Evolutionary conservation across 495 filamentous ascomycete species (phyloP), one percentile per base, ranked within the genome.

Genomic region (Podospora comata): DNA sequence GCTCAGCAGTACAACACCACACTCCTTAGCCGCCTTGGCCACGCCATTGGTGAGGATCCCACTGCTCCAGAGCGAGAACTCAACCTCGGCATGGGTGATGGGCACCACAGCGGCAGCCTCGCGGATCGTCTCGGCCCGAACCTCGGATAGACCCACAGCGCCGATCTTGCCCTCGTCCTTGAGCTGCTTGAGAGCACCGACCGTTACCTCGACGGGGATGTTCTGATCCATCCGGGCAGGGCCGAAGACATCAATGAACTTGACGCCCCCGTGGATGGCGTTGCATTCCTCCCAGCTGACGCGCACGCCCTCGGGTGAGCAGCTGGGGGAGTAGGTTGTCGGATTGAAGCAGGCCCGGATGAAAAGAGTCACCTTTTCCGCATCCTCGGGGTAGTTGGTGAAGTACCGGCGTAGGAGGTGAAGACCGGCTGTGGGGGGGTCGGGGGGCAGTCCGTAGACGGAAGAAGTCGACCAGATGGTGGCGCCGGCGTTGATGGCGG

Each of bases 231-330:
- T 84, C 3, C 93, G 82, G 18, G 90, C 92, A 68, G 80, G 88
- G 78, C 94, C 89, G 70, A 93, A 97, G 64, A 95, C 85, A 77
- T 97, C 92, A 66, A 97, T 78, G 68, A 83, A 88, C 83, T 95
- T 95, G 69, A 88, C 91, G 6, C 89, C 91, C 60, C 88, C 85
- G 16, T 92, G 81, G 34, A 85, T 73, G 32, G 74, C 82, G 58
- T 96, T 74, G 70, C 82, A 85, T 68, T 88, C 85, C 62, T 96
- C 91, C 64, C 97, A 82, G 60, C 85, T 88, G 20, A 85, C 82
- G 15, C 87, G 85, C 3, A 91, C 82, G 66, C 85, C 85, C 70
- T 85, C 85, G 62, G 87, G 84, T 18, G 85, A 87, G 57, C 89
- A 32, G 30, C 0, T 5, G 30, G 30, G 4, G 30, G 30, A 87